phyloP scores from a whole-genome alignment of 257 asterid genomes.

The Thymus quinquecostatus region DNA sequence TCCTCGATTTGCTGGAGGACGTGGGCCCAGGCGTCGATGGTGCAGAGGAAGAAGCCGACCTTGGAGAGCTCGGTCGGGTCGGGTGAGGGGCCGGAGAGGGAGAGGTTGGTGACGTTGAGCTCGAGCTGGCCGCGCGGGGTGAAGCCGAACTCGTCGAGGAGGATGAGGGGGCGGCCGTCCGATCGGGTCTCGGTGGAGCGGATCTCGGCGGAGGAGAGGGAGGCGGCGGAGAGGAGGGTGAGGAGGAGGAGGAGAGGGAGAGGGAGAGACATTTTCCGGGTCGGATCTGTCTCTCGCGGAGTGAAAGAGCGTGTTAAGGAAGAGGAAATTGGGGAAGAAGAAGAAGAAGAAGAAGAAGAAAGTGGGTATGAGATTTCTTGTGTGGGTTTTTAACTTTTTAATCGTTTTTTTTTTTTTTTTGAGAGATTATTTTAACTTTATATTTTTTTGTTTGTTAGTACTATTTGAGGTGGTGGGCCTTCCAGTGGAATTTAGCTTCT shows the following conservation, averaged over 20 bases:
- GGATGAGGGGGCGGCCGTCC: slow-evolving; percentile 69
- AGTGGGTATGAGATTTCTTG: not conserved
- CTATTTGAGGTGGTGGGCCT: too few species aligned
- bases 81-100: slow-evolving; percentile 37
- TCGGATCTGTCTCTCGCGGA: slow-evolving; percentile 35
- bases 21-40: slow-evolving; percentile 70
- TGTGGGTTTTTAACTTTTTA: too few species aligned
- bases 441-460: too few species aligned
- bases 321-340: not conserved
- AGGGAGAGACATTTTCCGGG: slow-evolving; percentile 36
- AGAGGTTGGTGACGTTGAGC: slow-evolving; percentile 60
- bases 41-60: slow-evolving; percentile 81
- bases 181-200: slow-evolving; percentile 57
- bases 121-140: slow-evolving; percentile 79
- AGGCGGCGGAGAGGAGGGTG: slow-evolving; percentile 37
- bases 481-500: too few species aligned
- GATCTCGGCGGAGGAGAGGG: slow-evolving; percentile 60
- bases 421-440: too few species aligned
- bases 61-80: slow-evolving; percentile 50
- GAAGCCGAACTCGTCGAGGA: slow-evolving; percentile 87
- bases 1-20: slow-evolving; percentile 79
- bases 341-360: not conserved
- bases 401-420: too few species aligned
- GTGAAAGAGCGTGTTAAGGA: not conserved
- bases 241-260: slow-evolving; percentile 46